Conservation (phyloP, 768 basidiomycete genomes). For the Serendipita indica region DNA sequence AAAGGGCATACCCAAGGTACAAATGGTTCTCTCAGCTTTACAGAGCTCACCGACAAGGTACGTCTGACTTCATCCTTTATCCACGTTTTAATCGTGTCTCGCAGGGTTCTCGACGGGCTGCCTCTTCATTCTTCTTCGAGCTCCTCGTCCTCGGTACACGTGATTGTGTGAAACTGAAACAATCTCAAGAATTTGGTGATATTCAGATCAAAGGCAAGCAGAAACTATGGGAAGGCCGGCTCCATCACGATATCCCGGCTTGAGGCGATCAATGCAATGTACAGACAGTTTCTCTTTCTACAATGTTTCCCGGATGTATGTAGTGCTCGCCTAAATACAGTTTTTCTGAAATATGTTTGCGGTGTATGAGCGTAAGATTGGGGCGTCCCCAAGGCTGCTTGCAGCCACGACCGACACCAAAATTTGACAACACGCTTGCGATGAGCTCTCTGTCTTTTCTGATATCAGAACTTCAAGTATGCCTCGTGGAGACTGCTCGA, state of each 20-base stretch:
- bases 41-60: slow-evolving; percentile 64
- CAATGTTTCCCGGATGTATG: neutral
- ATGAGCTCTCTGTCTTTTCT: slow-evolving; percentile 22
- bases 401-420: neutral
- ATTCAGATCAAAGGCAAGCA: slow-evolving; percentile 71
- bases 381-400: neutral
- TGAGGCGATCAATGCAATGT: neutral
- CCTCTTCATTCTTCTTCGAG: slow-evolving; percentile 96
- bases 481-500: slow-evolving; percentile 5
- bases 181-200: slow-evolving; percentile 63
- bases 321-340: neutral
- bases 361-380: neutral
- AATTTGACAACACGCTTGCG: neutral
- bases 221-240: slow-evolving; percentile 60
- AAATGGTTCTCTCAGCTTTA: slow-evolving; percentile 59
- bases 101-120: slow-evolving; percentile 80
- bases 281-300: neutral
- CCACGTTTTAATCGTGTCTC: neutral
- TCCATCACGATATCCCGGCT: neutral
- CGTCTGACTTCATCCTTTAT: slow-evolving; percentile 11
- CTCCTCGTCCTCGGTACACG: slow-evolving; percentile 85
- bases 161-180: slow-evolving; percentile 73
- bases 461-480: slow-evolving; percentile 53
- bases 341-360: neutral
- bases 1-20: slow-evolving; percentile 36